These are phyloP conservation scores for Beverwykella pulmonaria DNA, from an alignment of 495 filamentous ascomycete genomes.

Conservation along the genomic window DNA sequence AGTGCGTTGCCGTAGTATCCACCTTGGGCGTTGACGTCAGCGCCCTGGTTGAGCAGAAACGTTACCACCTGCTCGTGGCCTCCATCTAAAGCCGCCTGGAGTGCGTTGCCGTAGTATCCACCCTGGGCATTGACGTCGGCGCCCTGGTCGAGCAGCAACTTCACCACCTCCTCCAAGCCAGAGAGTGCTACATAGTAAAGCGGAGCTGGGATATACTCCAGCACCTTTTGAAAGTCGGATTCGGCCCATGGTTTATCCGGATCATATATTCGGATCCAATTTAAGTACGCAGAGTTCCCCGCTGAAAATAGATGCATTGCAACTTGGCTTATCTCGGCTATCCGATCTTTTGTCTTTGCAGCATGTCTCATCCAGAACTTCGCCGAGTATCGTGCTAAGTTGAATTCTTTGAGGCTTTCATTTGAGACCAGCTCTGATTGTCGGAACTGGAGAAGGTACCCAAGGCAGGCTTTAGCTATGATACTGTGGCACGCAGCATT, in stretches of 20 bases:
- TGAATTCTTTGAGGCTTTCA: background rate
- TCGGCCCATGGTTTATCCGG: conserved; percentile 5
- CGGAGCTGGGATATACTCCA: conserved; percentile 1
- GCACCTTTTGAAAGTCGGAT: background rate
- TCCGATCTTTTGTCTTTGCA: conserved; percentile 4
- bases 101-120: no score
- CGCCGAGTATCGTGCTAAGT: conserved; percentile 13
- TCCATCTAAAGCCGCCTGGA: no score
- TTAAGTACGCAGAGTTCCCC: conserved; percentile 10
- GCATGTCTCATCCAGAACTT: conserved; percentile 14
- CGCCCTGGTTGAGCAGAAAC: no score
- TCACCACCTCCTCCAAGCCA: no score
- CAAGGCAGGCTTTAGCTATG: conserved; percentile 7
- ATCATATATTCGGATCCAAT: conserved; percentile 13
- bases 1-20: no score
- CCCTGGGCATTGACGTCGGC: no score
- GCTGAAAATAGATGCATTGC: background rate
- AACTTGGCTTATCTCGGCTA: background rate
- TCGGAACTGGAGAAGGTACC: conserved; percentile 14
- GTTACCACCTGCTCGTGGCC: no score
- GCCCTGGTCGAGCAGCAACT: no score
- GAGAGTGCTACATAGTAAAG: conserved; percentile 14
- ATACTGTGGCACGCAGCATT: conserved; percentile 5
- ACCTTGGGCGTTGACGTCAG: no score
- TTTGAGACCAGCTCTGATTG: background rate